Evolutionary conservation across 2,329 filamentous ascomycete genomes (phyloP).

Genomic region (Sporothrix protearum): DNA sequence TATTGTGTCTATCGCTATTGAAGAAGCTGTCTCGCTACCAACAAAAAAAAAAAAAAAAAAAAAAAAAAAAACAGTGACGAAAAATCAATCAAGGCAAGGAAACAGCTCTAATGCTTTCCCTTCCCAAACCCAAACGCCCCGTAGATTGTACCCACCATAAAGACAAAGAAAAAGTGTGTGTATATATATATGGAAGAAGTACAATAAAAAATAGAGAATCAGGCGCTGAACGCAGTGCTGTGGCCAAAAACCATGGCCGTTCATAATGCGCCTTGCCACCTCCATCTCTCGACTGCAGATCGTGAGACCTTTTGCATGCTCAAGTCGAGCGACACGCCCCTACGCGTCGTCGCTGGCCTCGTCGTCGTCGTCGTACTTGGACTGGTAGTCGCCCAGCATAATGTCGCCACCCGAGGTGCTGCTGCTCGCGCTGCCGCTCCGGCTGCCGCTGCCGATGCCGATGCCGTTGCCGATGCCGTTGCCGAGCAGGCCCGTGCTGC

Average conservation of each 20-base stretch:
- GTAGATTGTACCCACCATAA: neutral
- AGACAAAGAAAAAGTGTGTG: neutral
- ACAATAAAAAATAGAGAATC: neutral
- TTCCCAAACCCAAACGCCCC: neutral
- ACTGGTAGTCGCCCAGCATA: conserved; percentile 67
- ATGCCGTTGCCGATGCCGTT: conserved; percentile 5
- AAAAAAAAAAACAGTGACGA: too few relatives aligned
- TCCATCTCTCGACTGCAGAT: neutral
- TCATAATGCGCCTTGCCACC: neutral
- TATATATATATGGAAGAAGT: neutral
- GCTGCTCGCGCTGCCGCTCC: conserved; percentile 18
- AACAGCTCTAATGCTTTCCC: neutral
- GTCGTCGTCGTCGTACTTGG: conserved; percentile 56
- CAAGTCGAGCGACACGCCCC: neutral
- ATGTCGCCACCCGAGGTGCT: conserved; percentile 56
- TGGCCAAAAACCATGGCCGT: neutral
- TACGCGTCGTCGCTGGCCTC: conserved; percentile 29
- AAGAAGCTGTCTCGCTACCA: too few relatives aligned
- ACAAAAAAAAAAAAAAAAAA: too few relatives aligned
- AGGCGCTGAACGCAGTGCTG: neutral
- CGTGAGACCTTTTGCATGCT: neutral
- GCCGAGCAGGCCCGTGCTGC: neutral
- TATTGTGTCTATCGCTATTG: too few relatives aligned
- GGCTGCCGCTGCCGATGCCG: conserved; percentile 7
- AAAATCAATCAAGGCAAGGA: too few relatives aligned